Base-by-base conservation (phyloP, 352 stramenopile species). In the Phytophthora foliorum region DNA sequence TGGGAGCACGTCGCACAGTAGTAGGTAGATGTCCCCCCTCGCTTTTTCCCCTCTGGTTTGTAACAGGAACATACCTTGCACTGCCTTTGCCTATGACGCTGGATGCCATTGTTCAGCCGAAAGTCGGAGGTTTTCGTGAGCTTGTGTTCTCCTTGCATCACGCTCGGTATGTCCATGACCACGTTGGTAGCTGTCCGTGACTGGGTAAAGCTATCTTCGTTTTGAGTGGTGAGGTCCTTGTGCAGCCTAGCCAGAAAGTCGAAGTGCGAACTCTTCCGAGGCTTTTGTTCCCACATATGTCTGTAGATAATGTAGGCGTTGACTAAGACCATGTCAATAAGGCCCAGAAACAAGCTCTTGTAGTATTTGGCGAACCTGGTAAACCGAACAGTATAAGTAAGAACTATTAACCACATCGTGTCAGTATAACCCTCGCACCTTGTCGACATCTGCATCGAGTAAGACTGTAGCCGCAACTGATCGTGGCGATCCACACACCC, bases 401-500 rank as follows among this genome's bases (percentile, higher is more conserved):
- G 11, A 34, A 10, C 41, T 29, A n/a, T 3, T 49, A 54, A 9
- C 1, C 29, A 19, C 31, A 11, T 14, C 44, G 21, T 49, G 44
- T 56, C 32, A 63, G 29, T 44, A 55, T 55, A 49, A 49, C 3
- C 17, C 17, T 21, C 32, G 29, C 27, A 64, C 45, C 57, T 48
- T 13, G 6, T 57, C 0, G 56, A 6, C 24, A 64, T 49, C 55
- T 77, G 70, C 2, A 72, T 64, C 0, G 65, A 69, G 22, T 78
- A 72, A 0, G 57, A 27, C 7, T 71, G 58, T 16, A 74, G 56
- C 13, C 60, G 68, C 21, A 76, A 32, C 21, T 72, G 68, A 22
- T 66, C 68, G 10, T 76, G 68, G 16, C 39, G 27, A 31, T 66
- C 63, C 17, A 62, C 63, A 7, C 32, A 55, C 13, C 63, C 63